These are phyloP conservation scores for Fusarium gaditjirri DNA, from an alignment of 2,329 filamentous ascomycete genomes.

Conservation along the genomic window DNA sequence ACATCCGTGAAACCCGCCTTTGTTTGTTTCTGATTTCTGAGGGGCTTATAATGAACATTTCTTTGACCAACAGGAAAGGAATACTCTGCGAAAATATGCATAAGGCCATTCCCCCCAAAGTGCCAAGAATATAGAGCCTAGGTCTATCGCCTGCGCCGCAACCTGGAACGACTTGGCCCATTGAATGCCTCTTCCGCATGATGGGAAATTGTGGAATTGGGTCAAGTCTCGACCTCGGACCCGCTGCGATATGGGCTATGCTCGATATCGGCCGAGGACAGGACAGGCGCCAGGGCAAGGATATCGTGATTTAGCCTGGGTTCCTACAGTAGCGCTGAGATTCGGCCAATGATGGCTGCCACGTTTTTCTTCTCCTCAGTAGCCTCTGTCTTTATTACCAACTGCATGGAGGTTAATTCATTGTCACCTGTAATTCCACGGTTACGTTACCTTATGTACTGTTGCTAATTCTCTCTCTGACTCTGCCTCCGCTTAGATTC, in stretches of 20 bases:
- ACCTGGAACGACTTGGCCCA: conserved; percentile 64
- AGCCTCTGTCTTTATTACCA: conserved; percentile 2
- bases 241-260: neutral
- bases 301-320: conserved; percentile 2
- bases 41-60: neutral
- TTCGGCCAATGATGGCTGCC: conserved; percentile 11
- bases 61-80: neutral
- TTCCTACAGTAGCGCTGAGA: conserved; percentile 24
- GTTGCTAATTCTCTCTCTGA: neutral
- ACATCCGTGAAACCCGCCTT: neutral
- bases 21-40: neutral
- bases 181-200: conserved; percentile 60
- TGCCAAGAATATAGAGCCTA: conserved; percentile 8
- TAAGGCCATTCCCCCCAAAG: neutral
- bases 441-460: neutral
- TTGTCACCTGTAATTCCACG: neutral
- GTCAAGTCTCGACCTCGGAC: conserved; percentile 14
- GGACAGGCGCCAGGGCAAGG: neutral
- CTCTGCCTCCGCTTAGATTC: neutral
- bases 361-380: neutral
- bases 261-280: conserved; percentile 14
- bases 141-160: conserved; percentile 50
- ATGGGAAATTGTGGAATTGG: conserved; percentile 1
- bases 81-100: neutral
- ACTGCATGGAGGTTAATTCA: neutral